Evolutionary conservation across 495 filamentous ascomycete species (phyloP).

Genomic region (Podospora tetraspora): DNA sequence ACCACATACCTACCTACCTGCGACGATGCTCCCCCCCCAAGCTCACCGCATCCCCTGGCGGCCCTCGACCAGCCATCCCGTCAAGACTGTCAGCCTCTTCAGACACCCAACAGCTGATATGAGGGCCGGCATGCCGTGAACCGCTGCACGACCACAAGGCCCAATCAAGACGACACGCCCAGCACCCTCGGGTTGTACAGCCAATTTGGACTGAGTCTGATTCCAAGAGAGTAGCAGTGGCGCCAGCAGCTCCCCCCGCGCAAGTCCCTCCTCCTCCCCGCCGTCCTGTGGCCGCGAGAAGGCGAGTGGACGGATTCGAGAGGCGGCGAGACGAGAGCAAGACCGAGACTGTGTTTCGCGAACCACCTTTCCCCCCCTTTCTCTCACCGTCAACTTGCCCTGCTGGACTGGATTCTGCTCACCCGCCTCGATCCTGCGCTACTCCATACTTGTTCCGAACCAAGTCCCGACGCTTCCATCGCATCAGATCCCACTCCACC

Average conservation of each 20-base stretch:
- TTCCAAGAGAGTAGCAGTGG: conserved; percentile 7
- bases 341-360: neutral
- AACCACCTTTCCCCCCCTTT: neutral
- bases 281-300: no score
- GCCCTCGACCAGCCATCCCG: conserved; percentile 10
- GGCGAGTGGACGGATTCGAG: neutral
- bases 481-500: neutral
- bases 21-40: neutral
- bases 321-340: neutral
- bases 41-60: neutral
- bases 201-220: conserved; percentile 25
- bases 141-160: conserved; percentile 18
- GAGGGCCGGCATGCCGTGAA: conserved; percentile 26
- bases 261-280: neutral
- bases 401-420: neutral
- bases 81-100: conserved; percentile 16
- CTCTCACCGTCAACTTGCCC: neutral
- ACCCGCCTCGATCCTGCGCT: neutral
- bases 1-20: neutral
- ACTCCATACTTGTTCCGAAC: neutral
- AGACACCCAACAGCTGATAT: conserved; percentile 21
- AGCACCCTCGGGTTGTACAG: conserved; percentile 20
- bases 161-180: conserved; percentile 24
- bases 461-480: neutral
- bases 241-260: neutral